These are phyloP conservation scores for Pisolithus marmoratus DNA, from an alignment of 768 basidiomycete genomes.

Conservation along the genomic window DNA sequence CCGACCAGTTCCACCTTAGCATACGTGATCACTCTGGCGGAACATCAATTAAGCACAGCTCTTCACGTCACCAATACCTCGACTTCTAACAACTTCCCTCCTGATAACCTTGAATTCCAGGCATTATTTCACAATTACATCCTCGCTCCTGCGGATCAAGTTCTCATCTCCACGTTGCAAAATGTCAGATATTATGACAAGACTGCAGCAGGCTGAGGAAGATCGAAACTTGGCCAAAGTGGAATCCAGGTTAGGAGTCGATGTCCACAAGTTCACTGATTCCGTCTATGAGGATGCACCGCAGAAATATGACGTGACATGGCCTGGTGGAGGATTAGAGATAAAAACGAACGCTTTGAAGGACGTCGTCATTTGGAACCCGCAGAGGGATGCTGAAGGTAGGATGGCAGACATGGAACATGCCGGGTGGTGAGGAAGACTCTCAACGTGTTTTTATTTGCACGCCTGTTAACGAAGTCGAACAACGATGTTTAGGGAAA, in stretches of 20 bases:
- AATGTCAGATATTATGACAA: conserved; percentile 76
- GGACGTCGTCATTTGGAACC: conserved; percentile 95
- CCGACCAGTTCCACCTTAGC: conserved; percentile 62
- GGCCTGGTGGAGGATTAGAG: conserved; percentile 51
- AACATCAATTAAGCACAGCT: conserved; percentile 69
- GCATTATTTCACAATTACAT: conserved; percentile 92
- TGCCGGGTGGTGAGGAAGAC: conserved; percentile 65
- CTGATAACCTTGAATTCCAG: conserved; percentile 73
- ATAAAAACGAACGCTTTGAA: conserved; percentile 54
- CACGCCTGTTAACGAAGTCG: neutral
- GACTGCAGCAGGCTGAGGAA: conserved; percentile 53
- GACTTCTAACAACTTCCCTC: conserved; percentile 29
- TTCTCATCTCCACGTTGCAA: conserved; percentile 60
- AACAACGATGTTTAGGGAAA: conserved; percentile 47
- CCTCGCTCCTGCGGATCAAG: conserved; percentile 52
- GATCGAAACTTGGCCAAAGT: conserved; percentile 43
- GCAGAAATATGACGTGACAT: conserved; percentile 49
- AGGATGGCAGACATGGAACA: conserved; percentile 88
- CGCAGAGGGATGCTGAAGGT: conserved; percentile 58
- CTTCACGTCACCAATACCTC: conserved; percentile 77
- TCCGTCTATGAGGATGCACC: conserved; percentile 69
- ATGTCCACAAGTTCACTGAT: conserved; percentile 65
- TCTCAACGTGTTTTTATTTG: too few relatives aligned
- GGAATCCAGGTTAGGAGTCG: conserved; percentile 59
- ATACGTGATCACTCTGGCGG: conserved; percentile 77